phyloP scores from a whole-genome alignment of 768 basidiomycete genomes.

The Termitomyces sp. region DNA sequence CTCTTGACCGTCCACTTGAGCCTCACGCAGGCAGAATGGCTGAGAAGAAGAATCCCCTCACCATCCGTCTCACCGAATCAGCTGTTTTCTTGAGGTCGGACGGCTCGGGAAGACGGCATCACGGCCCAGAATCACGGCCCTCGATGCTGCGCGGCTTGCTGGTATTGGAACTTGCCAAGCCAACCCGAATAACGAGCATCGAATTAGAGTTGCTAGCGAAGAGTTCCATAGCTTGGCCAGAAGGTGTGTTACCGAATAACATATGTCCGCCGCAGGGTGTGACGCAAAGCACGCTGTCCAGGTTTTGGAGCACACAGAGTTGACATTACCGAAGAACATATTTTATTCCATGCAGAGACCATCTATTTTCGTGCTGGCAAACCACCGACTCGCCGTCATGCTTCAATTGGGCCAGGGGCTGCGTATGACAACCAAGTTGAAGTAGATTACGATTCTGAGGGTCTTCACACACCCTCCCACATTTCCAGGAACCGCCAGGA shows the following conservation, averaged over 20 bases:
- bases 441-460: constrained; percentile 34
- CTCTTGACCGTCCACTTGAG: background rate
- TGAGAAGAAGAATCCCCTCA: constrained; percentile 41
- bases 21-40: constrained; percentile 8
- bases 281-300: constrained; percentile 16
- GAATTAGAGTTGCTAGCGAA: constrained; percentile 76
- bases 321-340: constrained; percentile 78
- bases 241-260: constrained; percentile 53
- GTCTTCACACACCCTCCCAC: constrained; percentile 15
- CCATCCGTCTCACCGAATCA: constrained; percentile 68
- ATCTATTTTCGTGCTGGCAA: constrained; percentile 70
- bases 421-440: constrained; percentile 25
- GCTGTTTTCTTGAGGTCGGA: constrained; percentile 67
- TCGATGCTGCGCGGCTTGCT: constrained; percentile 67
- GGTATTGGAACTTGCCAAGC: constrained; percentile 58
- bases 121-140: constrained; percentile 30
- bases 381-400: constrained; percentile 30
- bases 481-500: constrained; percentile 14
- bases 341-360: constrained; percentile 66
- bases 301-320: constrained; percentile 70
- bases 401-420: constrained; percentile 49
- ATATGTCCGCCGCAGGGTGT: background rate
- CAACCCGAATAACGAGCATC: constrained; percentile 84
- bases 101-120: constrained; percentile 33
- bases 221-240: constrained; percentile 75